phyloP scores from a whole-genome alignment of 495 filamentous ascomycete genomes.

The Aspergillus avenaceus region DNA sequence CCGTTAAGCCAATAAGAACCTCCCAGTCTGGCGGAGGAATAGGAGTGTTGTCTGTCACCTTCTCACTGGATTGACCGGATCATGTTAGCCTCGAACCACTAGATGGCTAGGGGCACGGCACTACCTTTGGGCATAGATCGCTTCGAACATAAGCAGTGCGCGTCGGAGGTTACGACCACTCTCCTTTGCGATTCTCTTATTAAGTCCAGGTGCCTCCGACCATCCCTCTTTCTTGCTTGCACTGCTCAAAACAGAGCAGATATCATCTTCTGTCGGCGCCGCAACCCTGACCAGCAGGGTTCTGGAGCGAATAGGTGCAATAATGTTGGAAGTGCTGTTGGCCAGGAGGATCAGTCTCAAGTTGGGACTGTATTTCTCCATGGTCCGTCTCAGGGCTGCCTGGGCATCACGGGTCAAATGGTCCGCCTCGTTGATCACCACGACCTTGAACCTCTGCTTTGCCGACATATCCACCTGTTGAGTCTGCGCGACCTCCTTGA shows the following conservation, averaged over 20 bases:
- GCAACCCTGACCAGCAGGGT: conserved; percentile 89
- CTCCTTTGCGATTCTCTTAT: conserved; percentile 82
- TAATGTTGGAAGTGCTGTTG: conserved; percentile 95
- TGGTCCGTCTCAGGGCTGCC: conserved; percentile 88
- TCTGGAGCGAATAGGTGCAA: conserved; percentile 87
- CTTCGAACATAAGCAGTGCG: conserved; percentile 92
- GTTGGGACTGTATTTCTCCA: conserved; percentile 99
- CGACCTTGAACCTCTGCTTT: conserved; percentile 92
- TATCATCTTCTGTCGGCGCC: conserved; percentile 80
- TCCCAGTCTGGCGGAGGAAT: conserved; percentile 98
- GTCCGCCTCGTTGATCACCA: conserved; percentile 99
- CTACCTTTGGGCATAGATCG: conserved; percentile 94
- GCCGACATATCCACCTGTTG: conserved; percentile 92
- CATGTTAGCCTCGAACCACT: conserved; percentile 11
- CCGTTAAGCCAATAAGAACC: conserved; percentile 77
- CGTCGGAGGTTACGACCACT: conserved; percentile 86
- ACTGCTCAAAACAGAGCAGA: conserved; percentile 67
- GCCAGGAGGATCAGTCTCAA: conserved; percentile 85
- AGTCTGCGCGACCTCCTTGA: conserved; percentile 97
- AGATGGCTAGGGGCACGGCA: conserved; percentile 10
- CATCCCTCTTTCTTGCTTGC: conserved; percentile 78
- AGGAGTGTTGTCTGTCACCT: conserved; percentile 77
- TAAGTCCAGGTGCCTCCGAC: conserved; percentile 62
- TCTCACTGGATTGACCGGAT: conserved; percentile 61
- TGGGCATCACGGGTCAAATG: conserved; percentile 92